phyloP scores from a whole-genome alignment of 163 green algal species.

The Scenedesmus sp. region DNA sequence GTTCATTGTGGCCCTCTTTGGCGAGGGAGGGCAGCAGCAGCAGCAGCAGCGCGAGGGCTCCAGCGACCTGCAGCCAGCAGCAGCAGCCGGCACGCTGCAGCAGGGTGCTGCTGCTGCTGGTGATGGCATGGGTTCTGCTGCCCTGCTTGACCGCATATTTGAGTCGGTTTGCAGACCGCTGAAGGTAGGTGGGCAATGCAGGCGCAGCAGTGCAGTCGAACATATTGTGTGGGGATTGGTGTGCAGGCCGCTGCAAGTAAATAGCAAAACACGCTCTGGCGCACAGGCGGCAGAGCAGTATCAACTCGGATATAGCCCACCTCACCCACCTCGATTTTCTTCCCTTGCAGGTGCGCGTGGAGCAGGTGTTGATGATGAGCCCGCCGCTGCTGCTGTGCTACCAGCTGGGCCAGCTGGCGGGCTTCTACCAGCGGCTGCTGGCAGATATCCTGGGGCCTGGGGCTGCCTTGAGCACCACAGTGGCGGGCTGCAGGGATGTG shows the following conservation, averaged over 20 bases:
- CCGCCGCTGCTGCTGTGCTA: slow-evolving; percentile 87
- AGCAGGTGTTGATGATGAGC: slow-evolving; percentile 93
- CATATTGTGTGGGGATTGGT: too few relatives aligned
- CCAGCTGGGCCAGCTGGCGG: slow-evolving; percentile 88
- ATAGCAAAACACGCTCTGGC: too few relatives aligned
- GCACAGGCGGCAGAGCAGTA: too few relatives aligned
- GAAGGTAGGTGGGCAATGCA: slow-evolving; percentile 56
- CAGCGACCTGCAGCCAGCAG: neutral
- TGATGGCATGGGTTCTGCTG: slow-evolving; percentile 32
- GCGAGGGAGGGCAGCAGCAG: slow-evolving; percentile 50
- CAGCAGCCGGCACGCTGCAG: neutral
- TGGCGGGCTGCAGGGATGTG: slow-evolving; percentile 80
- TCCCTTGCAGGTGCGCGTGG: slow-evolving; percentile 70
- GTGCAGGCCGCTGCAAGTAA: too few relatives aligned
- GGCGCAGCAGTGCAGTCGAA: too few relatives aligned
- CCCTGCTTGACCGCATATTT: slow-evolving; percentile 92
- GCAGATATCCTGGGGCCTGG: slow-evolving; percentile 75
- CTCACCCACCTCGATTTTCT: too few relatives aligned
- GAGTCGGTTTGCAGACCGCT: slow-evolving; percentile 94
- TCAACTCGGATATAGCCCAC: too few relatives aligned
- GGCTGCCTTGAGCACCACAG: too few relatives aligned
- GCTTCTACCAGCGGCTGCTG: slow-evolving; percentile 91
- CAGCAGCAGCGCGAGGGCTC: neutral
- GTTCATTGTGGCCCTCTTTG: slow-evolving; percentile 89
- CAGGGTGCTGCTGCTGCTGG: neutral